Base-by-base conservation (phyloP, 1,284 basidiomycete genomes). In the Microbotryum scabiosae region DNA sequence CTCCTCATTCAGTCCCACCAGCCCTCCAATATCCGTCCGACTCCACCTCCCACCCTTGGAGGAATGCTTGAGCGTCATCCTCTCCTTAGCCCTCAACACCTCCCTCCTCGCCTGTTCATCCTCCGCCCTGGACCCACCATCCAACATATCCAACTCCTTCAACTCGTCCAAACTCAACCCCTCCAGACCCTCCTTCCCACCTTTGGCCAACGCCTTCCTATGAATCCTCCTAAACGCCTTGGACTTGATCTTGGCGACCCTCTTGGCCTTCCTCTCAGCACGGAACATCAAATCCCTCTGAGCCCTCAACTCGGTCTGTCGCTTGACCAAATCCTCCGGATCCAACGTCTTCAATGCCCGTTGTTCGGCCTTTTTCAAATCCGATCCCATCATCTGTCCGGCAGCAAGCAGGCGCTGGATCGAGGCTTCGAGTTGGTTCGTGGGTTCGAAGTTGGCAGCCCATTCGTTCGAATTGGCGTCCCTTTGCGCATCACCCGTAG, bases 221-320 rank as follows among this genome's bases (percentile, higher is more conserved):
- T 71, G 85, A 53, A 97, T 81, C 69, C 88, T 86, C 45, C 92
- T 81, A 74, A 90, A 97, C 4, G 90, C 84, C 76, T 94, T 97
- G 75, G 85, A 88, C 80, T 98, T 97, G 78, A 98, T 97, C 78
- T 96, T 97, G 46, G 86, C 84, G 10, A 96, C 81, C 14, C 93
- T 84, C 66, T 88, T 90, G 12, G 91, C 90, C 74, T 94, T 94
- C 45, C 84, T 79, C 71, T 98, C 93, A 0, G 90, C 90, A 5
- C 93, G 84, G 78, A 96, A 97, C 80, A 93, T 88, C 53, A 97
- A 80, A 70, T 97, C 92, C 36, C 94, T 84, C 82, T 91, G 90
- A 71, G 85, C 82, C 20, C 88, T 82, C 18, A 97, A 81, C 72
- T 93, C 88, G 1, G 81, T 82, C 2, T 90, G 84, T 0, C 93